Evolutionary conservation across 1,284 basidiomycete species (phyloP).

Genomic region (Ustilago bromivora): DNA sequence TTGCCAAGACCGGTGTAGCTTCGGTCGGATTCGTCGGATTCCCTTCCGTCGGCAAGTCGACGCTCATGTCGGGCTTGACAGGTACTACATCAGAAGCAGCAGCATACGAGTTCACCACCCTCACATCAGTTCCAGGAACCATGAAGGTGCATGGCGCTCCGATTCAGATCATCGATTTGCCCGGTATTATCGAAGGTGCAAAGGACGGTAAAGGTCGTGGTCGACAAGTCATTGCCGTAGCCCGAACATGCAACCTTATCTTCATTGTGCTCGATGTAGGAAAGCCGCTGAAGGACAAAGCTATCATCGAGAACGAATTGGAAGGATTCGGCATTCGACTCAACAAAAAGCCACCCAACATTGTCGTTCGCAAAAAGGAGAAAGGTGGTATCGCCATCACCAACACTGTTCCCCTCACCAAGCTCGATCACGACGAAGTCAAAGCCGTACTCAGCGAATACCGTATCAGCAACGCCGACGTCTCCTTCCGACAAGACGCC

Average conservation of each 20-base stretch:
- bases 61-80: constrained; percentile 93
- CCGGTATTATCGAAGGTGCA: constrained; percentile 98
- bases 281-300: constrained; percentile 93
- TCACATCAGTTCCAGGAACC: constrained; percentile 88
- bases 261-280: constrained; percentile 98
- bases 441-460: constrained; percentile 96
- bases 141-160: constrained; percentile 89
- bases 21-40: constrained; percentile 79
- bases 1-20: constrained; percentile 93
- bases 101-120: constrained; percentile 91
- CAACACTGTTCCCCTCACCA: constrained; percentile 85
- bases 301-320: constrained; percentile 87
- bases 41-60: constrained; percentile 78
- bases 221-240: constrained; percentile 92
- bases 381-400: constrained; percentile 78
- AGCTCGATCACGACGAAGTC: constrained; percentile 94
- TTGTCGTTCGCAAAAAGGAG: constrained; percentile 85
- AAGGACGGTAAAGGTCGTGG: constrained; percentile 98
- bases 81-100: constrained; percentile 98
- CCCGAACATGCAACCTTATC: constrained; percentile 96
- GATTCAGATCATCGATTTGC: constrained; percentile 77
- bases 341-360: constrained; percentile 93
- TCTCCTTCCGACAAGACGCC: constrained; percentile 91
- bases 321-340: constrained; percentile 97
- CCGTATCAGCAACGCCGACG: constrained; percentile 86